These are phyloP conservation scores for Tulasnella sp. DNA, from an alignment of 768 basidiomycete species.

Conservation along the genomic window DNA sequence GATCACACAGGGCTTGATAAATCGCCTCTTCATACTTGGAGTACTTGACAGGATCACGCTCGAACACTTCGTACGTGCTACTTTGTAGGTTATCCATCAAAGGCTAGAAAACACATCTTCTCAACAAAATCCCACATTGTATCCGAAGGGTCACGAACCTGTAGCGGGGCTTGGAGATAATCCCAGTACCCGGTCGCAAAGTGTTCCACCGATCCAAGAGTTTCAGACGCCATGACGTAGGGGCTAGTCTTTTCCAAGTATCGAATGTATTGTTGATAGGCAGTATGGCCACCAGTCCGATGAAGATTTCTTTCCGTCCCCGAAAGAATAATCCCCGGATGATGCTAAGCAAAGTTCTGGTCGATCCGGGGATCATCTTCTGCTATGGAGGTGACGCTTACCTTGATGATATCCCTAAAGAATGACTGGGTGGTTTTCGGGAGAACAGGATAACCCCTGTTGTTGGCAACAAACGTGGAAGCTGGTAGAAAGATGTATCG, in stretches of 20 bases:
- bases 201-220: slow-evolving; percentile 68
- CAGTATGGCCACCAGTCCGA: slow-evolving; percentile 64
- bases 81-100: slow-evolving; percentile 96
- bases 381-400: slow-evolving; percentile 25
- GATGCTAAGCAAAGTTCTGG: slow-evolving; percentile 43
- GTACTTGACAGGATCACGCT: slow-evolving; percentile 96
- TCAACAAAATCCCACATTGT: neutral
- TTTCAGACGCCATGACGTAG: slow-evolving; percentile 48
- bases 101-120: slow-evolving; percentile 42
- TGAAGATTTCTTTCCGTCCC: slow-evolving; percentile 57
- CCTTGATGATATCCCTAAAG: slow-evolving; percentile 81
- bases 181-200: slow-evolving; percentile 92
- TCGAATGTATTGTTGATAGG: slow-evolving; percentile 81
- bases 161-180: slow-evolving; percentile 87
- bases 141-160: slow-evolving; percentile 36
- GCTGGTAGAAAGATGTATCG: slow-evolving; percentile 80
- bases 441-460: slow-evolving; percentile 93
- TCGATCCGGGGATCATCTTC: slow-evolving; percentile 16
- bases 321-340: slow-evolving; percentile 73
- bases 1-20: slow-evolving; percentile 42
- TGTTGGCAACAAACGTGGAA: slow-evolving; percentile 86
- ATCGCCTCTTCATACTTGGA: slow-evolving; percentile 73
- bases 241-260: slow-evolving; percentile 73
- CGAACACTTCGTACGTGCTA: slow-evolving; percentile 93
- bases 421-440: slow-evolving; percentile 89